Evolutionary conservation across 1,284 basidiomycete species (phyloP).

Genomic region (Naganishia cerealis): DNA sequence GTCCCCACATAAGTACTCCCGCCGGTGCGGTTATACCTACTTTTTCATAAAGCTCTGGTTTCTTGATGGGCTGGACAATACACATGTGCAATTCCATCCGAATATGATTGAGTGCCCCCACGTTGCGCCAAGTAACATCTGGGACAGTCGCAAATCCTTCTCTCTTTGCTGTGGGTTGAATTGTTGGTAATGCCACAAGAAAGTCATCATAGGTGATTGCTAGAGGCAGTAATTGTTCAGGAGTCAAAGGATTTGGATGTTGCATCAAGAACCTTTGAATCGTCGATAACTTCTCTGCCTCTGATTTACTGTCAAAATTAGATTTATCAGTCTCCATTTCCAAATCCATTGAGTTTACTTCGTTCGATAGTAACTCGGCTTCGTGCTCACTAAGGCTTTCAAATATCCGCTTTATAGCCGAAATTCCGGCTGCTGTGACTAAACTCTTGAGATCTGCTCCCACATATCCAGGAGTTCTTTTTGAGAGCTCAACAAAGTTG

Average conservation of each 20-base stretch:
- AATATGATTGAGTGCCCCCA: constrained; percentile 83
- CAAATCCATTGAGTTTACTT: too few species aligned
- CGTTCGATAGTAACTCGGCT: too few species aligned
- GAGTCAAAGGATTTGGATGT: constrained; percentile 73
- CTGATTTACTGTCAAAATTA: too few species aligned
- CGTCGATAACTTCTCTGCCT: too few species aligned
- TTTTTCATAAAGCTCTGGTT: constrained; percentile 81
- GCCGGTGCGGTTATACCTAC: constrained; percentile 84
- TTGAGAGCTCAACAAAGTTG: constrained; percentile 5
- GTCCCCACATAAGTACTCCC: constrained; percentile 96
- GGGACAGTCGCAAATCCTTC: constrained; percentile 97
- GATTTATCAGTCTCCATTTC: too few species aligned
- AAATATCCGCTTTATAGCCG: constrained; percentile 96
- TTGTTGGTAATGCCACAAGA: constrained; percentile 74
- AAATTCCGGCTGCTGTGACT: constrained; percentile 87
- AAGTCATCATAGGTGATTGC: constrained; percentile 75
- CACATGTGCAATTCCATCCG: constrained; percentile 95
- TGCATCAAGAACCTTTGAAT: too few species aligned
- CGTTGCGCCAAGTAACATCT: constrained; percentile 89
- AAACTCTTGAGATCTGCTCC: constrained; percentile 92
- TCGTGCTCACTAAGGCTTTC: constrained; percentile 73
- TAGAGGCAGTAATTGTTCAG: constrained; percentile 73
- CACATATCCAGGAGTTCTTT: constrained; percentile 80
- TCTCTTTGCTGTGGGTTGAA: constrained; percentile 93
- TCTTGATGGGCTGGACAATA: constrained; percentile 88